A percentile compares a stretch with the other conserved stretches of the same genome.
phyloP scores from a whole-genome alignment of 2,329 filamentous ascomycete genomes.

The Teratosphaeria viscida region DNA sequence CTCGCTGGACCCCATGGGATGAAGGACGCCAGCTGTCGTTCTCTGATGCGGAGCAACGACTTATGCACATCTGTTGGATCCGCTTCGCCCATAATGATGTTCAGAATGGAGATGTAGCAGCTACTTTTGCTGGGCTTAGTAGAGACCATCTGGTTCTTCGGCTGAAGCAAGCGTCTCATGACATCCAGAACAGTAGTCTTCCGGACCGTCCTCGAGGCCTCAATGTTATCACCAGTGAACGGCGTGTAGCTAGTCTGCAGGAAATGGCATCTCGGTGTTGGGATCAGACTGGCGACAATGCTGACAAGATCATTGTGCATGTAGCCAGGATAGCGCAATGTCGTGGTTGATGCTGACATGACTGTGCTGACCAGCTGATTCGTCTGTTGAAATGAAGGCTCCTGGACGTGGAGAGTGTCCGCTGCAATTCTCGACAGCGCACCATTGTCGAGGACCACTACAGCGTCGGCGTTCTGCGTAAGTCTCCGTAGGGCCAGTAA shows the following conservation, averaged over 20 bases:
- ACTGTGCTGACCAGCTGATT: slow-evolving; percentile 94
- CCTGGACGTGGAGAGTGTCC: slow-evolving; percentile 86
- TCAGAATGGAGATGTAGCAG: slow-evolving; percentile 97
- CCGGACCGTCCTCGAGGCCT: slow-evolving; percentile 92
- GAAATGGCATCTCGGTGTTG: slow-evolving; percentile 94
- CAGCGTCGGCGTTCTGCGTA: slow-evolving; percentile 93
- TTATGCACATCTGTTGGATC: slow-evolving; percentile 98
- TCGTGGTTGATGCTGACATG: slow-evolving; percentile 97
- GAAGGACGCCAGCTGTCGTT: slow-evolving; percentile 86
- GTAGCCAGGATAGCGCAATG: slow-evolving; percentile 91
- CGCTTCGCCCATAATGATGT: slow-evolving; percentile 97
- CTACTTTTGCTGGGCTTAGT: slow-evolving; percentile 92
- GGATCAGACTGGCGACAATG: slow-evolving; percentile 90
- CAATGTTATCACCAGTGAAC: slow-evolving; percentile 91
- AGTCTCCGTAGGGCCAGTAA: slow-evolving; percentile 80
- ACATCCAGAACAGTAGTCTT: slow-evolving; percentile 98
- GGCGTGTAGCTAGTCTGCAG: slow-evolving; percentile 97
- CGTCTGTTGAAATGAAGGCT: slow-evolving; percentile 92
- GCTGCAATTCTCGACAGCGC: slow-evolving; percentile 88
- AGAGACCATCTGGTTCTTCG: slow-evolving; percentile 98
- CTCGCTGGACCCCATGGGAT: slow-evolving; percentile 97
- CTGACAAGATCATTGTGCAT: slow-evolving; percentile 99
- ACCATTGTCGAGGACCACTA: slow-evolving; percentile 93
- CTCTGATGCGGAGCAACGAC: slow-evolving; percentile 87
- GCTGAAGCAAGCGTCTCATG: slow-evolving; percentile 88